These are phyloP conservation scores for Sanguinoderma infundibulare DNA, from an alignment of 1,284 basidiomycete species.

Conservation along the genomic window DNA sequence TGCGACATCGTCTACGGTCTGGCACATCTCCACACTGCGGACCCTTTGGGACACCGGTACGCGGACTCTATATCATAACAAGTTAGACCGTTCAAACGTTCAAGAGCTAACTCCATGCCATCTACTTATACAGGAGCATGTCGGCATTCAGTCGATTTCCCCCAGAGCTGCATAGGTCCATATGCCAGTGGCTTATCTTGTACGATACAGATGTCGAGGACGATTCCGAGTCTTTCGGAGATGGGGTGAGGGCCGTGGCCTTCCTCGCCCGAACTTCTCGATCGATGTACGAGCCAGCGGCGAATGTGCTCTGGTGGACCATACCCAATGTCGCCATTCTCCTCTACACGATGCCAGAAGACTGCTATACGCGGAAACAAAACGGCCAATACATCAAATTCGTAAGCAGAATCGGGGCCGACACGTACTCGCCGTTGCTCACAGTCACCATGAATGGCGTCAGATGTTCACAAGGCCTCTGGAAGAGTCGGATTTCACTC, in stretches of 20 bases:
- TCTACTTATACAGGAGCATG: background rate
- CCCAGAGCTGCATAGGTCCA: background rate
- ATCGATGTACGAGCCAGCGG: background rate
- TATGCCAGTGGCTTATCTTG: background rate
- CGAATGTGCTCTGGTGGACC: background rate
- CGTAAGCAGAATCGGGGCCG: background rate
- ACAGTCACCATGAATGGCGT: background rate
- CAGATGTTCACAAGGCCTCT: background rate
- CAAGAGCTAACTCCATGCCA: background rate
- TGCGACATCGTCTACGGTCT: background rate
- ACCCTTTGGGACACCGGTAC: background rate
- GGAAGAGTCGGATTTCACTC: background rate
- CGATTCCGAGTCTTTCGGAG: background rate
- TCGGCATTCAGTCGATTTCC: background rate
- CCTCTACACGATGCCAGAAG: background rate
- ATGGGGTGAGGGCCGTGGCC: background rate
- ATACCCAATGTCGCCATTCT: slow-evolving; percentile 3
- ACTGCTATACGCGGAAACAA: background rate
- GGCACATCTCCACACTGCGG: background rate
- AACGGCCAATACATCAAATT: background rate
- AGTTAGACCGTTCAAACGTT: background rate
- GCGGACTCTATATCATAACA: background rate
- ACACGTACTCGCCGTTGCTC: background rate
- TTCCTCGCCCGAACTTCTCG: background rate
- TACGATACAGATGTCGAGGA: background rate